Percentiles rank a stretch among this genome's conserved stretches.
Conservation (phyloP, 1,139 yeast species). For the Debaryomyces sp. region DNA sequence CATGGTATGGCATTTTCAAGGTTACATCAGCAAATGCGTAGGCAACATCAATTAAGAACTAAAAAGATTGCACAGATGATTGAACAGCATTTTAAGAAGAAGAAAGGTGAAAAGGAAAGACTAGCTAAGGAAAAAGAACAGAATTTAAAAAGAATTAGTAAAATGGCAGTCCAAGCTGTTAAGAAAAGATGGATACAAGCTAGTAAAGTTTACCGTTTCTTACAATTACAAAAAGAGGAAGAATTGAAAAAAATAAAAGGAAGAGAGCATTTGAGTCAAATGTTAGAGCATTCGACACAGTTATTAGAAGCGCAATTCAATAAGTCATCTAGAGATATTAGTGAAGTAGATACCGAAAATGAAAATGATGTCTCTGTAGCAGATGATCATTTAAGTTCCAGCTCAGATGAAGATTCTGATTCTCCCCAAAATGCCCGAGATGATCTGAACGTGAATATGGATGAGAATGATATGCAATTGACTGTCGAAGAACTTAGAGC, state of each 20-base stretch:
- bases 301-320: slow-evolving; percentile 82
- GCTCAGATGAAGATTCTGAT: slow-evolving; percentile 12
- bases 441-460: slow-evolving; percentile 13
- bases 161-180: slow-evolving; percentile 80
- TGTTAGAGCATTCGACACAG: slow-evolving; percentile 89
- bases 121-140: slow-evolving; percentile 71
- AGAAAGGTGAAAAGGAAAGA: slow-evolving; percentile 88
- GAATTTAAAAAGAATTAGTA: slow-evolving; percentile 67
- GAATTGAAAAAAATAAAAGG: slow-evolving; percentile 76
- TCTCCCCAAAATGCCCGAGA: slow-evolving; percentile 22
- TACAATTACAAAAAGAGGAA: slow-evolving; percentile 60
- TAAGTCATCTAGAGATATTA: slow-evolving; percentile 31
- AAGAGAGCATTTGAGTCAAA: slow-evolving; percentile 83
- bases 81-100: slow-evolving; percentile 82
- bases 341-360: slow-evolving; percentile 17
- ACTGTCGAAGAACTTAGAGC: slow-evolving; percentile 65
- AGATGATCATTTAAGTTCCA: slow-evolving; percentile 21
- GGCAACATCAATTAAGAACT: slow-evolving; percentile 66
- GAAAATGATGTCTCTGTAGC: slow-evolving; percentile 24
- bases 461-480: slow-evolving; percentile 53
- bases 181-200: slow-evolving; percentile 92
- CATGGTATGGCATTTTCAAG: slow-evolving; percentile 80
- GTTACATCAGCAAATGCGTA: slow-evolving; percentile 68
- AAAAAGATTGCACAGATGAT: slow-evolving; percentile 79
- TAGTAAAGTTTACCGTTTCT: slow-evolving; percentile 69